Conservation (phyloP, 108 stramenopile genomes). For the Poteriospumella lacustris region DNA sequence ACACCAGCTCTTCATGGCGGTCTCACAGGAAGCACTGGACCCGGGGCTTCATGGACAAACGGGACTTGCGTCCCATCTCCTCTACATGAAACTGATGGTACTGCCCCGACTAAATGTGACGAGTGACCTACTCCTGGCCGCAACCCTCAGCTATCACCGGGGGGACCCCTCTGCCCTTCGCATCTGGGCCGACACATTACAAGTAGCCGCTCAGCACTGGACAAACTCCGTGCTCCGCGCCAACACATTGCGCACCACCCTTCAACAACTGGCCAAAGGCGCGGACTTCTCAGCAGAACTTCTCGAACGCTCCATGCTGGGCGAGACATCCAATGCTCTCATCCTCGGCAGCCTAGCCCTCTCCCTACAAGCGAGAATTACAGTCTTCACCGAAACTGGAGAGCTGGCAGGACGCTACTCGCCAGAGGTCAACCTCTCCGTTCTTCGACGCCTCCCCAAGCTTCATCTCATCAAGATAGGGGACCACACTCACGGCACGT, state of each 20-base stretch:
- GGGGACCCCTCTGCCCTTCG: slow-evolving; percentile 5
- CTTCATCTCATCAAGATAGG: slow-evolving; percentile 7
- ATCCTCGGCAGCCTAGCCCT: slow-evolving; percentile 5
- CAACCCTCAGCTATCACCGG: slow-evolving; percentile 6
- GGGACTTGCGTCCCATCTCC: slow-evolving; percentile 5
- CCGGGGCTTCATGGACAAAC: slow-evolving; percentile 6
- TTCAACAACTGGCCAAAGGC: slow-evolving; percentile 6
- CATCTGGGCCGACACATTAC: slow-evolving; percentile 6
- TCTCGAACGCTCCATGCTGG: slow-evolving; percentile 6
- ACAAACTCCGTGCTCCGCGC: slow-evolving; percentile 5
- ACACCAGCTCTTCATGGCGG: slow-evolving; percentile 6
- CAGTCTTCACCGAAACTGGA: slow-evolving; percentile 6
- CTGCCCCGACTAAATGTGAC: slow-evolving; percentile 6
- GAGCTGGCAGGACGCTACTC: slow-evolving; percentile 5
- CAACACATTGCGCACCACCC: slow-evolving; percentile 6
- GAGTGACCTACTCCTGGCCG: slow-evolving; percentile 5
- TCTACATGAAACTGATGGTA: slow-evolving; percentile 8
- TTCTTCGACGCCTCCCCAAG: slow-evolving; percentile 6
- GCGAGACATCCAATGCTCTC: slow-evolving; percentile 6
- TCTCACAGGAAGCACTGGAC: slow-evolving; percentile 6
- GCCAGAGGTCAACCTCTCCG: slow-evolving; percentile 5
- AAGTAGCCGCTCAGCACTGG: slow-evolving; percentile 6
- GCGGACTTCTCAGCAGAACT: slow-evolving; percentile 6
- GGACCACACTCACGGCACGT: slow-evolving; percentile 5
- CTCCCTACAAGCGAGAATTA: slow-evolving; percentile 7